Base-by-base conservation (phyloP, 257 asterid genomes). In the Solanum pinnatisectum region DNA sequence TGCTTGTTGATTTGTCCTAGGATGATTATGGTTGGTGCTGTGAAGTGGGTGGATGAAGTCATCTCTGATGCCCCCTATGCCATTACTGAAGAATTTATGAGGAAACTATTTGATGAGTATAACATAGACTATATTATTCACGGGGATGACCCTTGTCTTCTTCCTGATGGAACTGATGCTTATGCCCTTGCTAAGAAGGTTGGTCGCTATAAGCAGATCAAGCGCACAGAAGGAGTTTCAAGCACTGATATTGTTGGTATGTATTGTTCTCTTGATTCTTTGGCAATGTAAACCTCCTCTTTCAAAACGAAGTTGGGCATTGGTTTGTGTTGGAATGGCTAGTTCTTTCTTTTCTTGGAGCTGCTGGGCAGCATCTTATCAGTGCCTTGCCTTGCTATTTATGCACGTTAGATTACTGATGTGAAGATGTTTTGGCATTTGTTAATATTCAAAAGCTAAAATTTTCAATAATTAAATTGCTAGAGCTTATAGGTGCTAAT, bases 1-100 rank as follows among this genome's bases (percentile, higher is more conserved):
- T 87, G 70, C 67, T 87, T 10, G 42, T 72, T 82, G 89, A 74
- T 60, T 36, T 88, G 10, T 89, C 82, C 25, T 88, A 96, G 99
- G 95, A 95, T 95, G 98, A 92, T 94, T 86, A 96, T 95, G 99
- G 99, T 96, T 77, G 93, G 98, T 91, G 98, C 95, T 67, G 98
- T 96, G 4, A 96, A 96, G 93, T 96, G 99, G 98, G 99, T 96
- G 88, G 98, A 96, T 88, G 98, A 96, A 92, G 95, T 96, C 81
- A 96, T 95, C 88, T 95, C 98, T 42, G 98, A 96, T 92, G 98
- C 98, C 83, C 99, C 99, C 44, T 96, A 96, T 87, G 99, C 98
- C 70, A 96, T 96, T 87, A 96, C 98, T 5, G 99, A 95, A 88
- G 98, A 96, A 63, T 95, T 95, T 93, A 96, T 96, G 98, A 93